Evolutionary conservation across 179 eudicot species (phyloP), one percentile per base, ranked within the genome.

Genomic region (Beta macrorhiza): DNA sequence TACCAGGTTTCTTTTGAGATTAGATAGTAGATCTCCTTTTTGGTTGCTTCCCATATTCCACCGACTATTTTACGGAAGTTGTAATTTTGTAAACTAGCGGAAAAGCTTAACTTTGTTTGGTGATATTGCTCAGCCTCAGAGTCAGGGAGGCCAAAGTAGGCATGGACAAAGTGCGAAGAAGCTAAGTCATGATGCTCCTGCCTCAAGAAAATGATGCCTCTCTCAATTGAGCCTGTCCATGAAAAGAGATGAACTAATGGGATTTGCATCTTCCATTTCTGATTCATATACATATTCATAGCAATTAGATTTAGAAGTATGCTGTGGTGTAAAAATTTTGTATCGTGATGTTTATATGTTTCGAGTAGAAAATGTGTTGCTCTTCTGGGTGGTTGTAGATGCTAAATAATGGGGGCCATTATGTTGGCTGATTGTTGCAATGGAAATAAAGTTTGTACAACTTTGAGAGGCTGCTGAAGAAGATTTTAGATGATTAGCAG

Each of bases 91-190:
- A 32, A 20, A 37, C 29, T 59, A 75, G 61, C 19, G 53, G 61
- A 76, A 15, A 7, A 25, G 6, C 61, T 25, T 32, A 61, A 49
- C 45, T 8, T 79, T 52, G n/a, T 69, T 64, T 32, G 17, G 12
- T 82, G 59, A 1, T 45, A 12, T 79, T 78, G 47, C 72, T 62
- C 83, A 84, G 87, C 57, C 72, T 62, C 83, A 84, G 87, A 70
- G 62, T 68, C 90, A 90, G 91, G 95, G 91, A 85, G 90, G 87
- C 78, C 90, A 86, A 82, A 86, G 76, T 68, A 91, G 82, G 90
- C 90, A 78, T 71, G 95, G 89, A 45, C 91, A 78, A 45, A 81
- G 88, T 7, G 77, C 80, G 49, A 92, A 82, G 84, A 93, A 89
- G 84, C 62, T 85, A 5, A 77, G 77, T 15, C 93, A 91, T 69